Evolutionary conservation across 169 alveolate genomes (phyloP), one percentile per base, ranked within the genome.

Genomic region (Cryptosporidium viatorum): DNA sequence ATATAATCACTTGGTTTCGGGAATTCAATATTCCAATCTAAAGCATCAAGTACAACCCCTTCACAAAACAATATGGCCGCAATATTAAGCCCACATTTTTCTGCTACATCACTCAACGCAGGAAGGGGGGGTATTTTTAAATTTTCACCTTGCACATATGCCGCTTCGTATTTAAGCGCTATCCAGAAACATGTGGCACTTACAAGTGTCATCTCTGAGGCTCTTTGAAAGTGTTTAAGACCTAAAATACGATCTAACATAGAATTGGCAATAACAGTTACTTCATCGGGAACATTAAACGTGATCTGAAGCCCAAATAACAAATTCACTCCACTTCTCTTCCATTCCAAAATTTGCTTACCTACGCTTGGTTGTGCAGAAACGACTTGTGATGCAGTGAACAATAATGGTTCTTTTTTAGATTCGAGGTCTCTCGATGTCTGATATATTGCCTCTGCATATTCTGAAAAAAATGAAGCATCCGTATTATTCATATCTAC

Each of bases 181-280:
- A 80, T 65, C 89, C 89, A 80, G 45, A 80, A 80, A 29, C 89
- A 80, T 21, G 89, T 80, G 33, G 89, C 89, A 62, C 89, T 80
- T 41, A 80, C 89, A 5, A 80, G 68, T n/a, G 89, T 80, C 89
- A 80, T 80, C 37, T 80, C 89, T 4, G 89, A 80, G 43, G 89
- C 89, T 43, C 89, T 80, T 31, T 80, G 89, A 43, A 80, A 80
- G 21, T 80, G 89, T 43, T 80, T 80, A 23, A 80, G 75, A 8
- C 89, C 89, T 80, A 80, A 80, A 41, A 80, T 80, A 80, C 89
- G 89, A 41, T 80, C 89, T 14, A 80, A 67, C 89, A 80, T 80
- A 18, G 89, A 80, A 37, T 80, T 80, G 31, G 89, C 89, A 35
- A 80, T 80, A 18, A 80, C 75, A 39, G 89, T 80, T 26, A 80